These are phyloP conservation scores for Xylaria sp. DNA, from an alignment of 2,329 filamentous ascomycete species.

Conservation along the genomic window DNA sequence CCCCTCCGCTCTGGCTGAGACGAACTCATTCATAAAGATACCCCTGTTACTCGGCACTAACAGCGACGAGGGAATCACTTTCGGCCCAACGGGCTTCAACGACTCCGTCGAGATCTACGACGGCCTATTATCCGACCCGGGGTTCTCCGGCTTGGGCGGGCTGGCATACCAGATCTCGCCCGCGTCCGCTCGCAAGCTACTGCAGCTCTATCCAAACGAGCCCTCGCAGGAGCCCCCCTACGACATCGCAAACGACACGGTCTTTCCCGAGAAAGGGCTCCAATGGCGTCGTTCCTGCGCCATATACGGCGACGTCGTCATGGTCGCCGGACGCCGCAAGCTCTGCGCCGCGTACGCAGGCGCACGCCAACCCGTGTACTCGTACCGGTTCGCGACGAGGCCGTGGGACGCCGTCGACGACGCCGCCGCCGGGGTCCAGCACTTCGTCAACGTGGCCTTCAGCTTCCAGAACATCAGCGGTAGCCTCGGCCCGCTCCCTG, in stretches of 20 bases:
- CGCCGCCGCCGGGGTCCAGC: slow-evolving; percentile 54
- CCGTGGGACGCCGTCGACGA: slow-evolving; percentile 53
- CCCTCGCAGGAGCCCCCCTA: slow-evolving; percentile 59
- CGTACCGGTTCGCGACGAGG: slow-evolving; percentile 61
- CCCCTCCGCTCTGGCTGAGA: slow-evolving; percentile 56
- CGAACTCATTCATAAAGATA: slow-evolving; percentile 56
- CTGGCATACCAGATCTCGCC: slow-evolving; percentile 59
- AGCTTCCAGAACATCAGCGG: slow-evolving; percentile 63
- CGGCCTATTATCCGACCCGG: background rate
- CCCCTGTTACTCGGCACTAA: slow-evolving; percentile 61
- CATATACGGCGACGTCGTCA: slow-evolving; percentile 60
- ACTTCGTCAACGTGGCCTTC: slow-evolving; percentile 61
- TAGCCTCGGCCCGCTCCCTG: slow-evolving; percentile 56
- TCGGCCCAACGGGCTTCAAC: slow-evolving; percentile 50
- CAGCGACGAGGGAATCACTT: slow-evolving; percentile 59
- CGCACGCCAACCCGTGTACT: slow-evolving; percentile 53
- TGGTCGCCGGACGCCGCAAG: slow-evolving; percentile 58
- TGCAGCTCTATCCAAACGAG: slow-evolving; percentile 60
- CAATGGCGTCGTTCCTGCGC: slow-evolving; percentile 58
- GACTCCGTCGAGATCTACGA: slow-evolving; percentile 57
- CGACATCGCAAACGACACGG: slow-evolving; percentile 51
- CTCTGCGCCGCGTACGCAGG: slow-evolving; percentile 55
- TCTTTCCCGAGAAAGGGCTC: slow-evolving; percentile 49
- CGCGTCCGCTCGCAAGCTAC: slow-evolving; percentile 55
- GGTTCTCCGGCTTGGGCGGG: slow-evolving; percentile 53